These are phyloP conservation scores for Hypoxylon sp. DNA, from an alignment of 2,329 filamentous ascomycete genomes.

Conservation along the genomic window DNA sequence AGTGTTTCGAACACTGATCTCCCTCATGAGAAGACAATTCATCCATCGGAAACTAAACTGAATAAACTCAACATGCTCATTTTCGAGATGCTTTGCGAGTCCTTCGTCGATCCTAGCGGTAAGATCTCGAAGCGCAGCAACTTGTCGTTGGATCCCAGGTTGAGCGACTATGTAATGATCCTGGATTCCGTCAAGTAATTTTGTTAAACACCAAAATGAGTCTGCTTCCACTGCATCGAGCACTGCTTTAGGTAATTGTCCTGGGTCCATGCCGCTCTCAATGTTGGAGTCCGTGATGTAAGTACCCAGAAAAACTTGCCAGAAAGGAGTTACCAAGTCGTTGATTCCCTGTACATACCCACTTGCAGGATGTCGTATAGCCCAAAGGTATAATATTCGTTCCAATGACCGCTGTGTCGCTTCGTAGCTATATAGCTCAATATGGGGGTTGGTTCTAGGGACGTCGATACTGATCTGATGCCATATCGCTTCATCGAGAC, in stretches of 20 bases:
- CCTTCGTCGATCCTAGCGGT: conserved; percentile 89
- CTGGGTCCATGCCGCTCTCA: conserved; percentile 95
- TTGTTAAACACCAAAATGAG: conserved; percentile 98
- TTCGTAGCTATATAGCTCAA: conserved; percentile 95
- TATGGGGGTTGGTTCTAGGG: conserved; percentile 94
- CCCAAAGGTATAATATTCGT: conserved; percentile 96
- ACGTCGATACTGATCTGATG: conserved; percentile 99
- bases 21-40: conserved; percentile 98
- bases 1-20: conserved; percentile 95
- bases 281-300: conserved; percentile 97
- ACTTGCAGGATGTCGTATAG: conserved; percentile 95
- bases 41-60: conserved; percentile 99
- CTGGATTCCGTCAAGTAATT: conserved; percentile 97
- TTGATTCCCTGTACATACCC: conserved; percentile 99
- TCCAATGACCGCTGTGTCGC: conserved; percentile 95
- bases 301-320: conserved; percentile 94
- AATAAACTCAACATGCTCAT: conserved; percentile 96
- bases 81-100: conserved; percentile 89
- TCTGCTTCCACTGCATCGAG: conserved; percentile 97
- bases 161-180: conserved; percentile 99
- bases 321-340: conserved; percentile 96
- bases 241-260: conserved; percentile 89
- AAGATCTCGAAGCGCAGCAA: conserved; percentile 87
- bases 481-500: conserved; percentile 97
- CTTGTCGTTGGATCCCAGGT: conserved; percentile 95